Base-by-base conservation (phyloP, 176 grass and related monocot species). In the bread wheat (Triticum aestivum) region DNA sequence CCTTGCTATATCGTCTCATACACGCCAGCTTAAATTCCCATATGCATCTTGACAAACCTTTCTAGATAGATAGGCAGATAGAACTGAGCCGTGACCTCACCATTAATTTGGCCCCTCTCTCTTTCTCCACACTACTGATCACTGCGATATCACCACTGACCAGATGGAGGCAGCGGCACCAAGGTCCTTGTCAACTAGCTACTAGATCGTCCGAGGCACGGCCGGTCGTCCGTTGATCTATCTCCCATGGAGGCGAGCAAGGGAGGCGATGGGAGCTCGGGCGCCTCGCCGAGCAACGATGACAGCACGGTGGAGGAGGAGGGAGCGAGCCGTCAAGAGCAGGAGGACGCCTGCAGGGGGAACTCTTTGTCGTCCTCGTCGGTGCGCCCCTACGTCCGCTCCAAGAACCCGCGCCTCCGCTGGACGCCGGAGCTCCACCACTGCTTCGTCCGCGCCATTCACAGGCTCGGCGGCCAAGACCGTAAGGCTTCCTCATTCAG, bases 371-470 rank as follows among this genome's bases (percentile, higher is more conserved):
- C 44, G 1, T 52, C 49, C 0, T 61, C 88, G 2, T 75, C 86
- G 7, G 90, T 90, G 64, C 85, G 93, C 1, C 88, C 88, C 30
- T 95, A 95, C 29, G 80, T 92, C 20, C 79, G 93, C 7, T 95
- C 93, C 47, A 95, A 95, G 83, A 95, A 92, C 66, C 93, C 93
- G 15, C 91, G 90, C 80, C 88, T 95, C 73, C 93, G 93, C 35
- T 95, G 93, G 93, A 95, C 93, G 59, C 88, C 93, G 5, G 90
- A 90, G 47, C 90, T 95, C 24, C 93, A 95, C 44, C 88, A 86
- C 66, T 82, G 86, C 86, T 95, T 95, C 83, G 72, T 89, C 58
- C 88, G 83, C 13, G 86, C 93, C 77, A 89, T 95, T 72, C 71
- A 95, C 12, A 88, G 90, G 65, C 90, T 95, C 18, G 93, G 93